Evolutionary conservation across 257 asterid genomes (phyloP).

Genomic region (Salvia splendens): DNA sequence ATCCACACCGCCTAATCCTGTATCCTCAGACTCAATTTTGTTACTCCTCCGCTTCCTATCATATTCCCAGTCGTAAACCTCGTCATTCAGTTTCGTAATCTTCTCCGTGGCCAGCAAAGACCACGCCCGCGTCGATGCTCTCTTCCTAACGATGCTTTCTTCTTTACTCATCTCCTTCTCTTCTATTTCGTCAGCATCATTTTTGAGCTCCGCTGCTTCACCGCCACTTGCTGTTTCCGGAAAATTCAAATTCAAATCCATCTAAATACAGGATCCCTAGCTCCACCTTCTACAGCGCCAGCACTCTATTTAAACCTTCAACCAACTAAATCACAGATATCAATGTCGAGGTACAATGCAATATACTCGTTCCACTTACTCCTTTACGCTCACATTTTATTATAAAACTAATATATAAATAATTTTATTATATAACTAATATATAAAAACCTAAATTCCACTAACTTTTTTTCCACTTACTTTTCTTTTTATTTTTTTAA

Average conservation of each 20-base stretch:
- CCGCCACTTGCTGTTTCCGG: neutral
- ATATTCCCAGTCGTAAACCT: constrained; percentile 33
- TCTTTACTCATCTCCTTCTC: constrained; percentile 23
- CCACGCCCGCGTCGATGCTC: constrained; percentile 38
- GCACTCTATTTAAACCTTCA: too few species aligned
- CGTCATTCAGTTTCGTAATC: constrained; percentile 34
- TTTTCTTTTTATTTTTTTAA: too few species aligned
- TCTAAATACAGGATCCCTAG: too few species aligned
- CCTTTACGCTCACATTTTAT: rapidly evolving
- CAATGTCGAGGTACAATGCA: too few species aligned
- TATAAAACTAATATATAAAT: too few species aligned
- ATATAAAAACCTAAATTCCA: too few species aligned
- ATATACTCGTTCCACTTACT: too few species aligned
- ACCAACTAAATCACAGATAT: too few species aligned
- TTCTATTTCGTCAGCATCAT: constrained; percentile 25
- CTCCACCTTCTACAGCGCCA: too few species aligned
- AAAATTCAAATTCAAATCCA: constrained; percentile 7
- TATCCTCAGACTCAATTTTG: constrained; percentile 26
- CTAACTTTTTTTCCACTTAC: too few species aligned
- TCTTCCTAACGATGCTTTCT: constrained; percentile 19
- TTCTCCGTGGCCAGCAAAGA: constrained; percentile 40
- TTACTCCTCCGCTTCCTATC: constrained; percentile 24
- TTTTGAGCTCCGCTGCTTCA: neutral
- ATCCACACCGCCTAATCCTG: constrained; percentile 13
- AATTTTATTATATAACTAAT: too few species aligned